Evolutionary conservation across 495 filamentous ascomycete species (phyloP).

Genomic region (Penicillium samsonianum): DNA sequence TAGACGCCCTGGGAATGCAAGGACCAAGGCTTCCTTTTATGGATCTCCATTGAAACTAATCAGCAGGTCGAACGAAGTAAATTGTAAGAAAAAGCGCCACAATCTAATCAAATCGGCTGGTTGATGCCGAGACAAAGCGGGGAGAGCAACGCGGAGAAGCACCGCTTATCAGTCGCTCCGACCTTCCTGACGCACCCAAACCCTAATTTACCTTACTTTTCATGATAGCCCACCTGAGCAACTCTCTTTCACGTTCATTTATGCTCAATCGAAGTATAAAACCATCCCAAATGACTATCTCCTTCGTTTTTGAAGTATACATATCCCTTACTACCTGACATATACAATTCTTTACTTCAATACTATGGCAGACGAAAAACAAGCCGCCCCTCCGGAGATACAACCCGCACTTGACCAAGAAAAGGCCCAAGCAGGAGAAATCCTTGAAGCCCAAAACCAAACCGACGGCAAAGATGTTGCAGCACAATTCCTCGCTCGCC

Average conservation of each 20-base stretch:
- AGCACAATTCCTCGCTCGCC: constrained; percentile 18
- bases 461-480: constrained; percentile 22
- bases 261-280: not conserved
- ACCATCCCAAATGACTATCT: not conserved
- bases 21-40: constrained; percentile 4
- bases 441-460: constrained; percentile 2
- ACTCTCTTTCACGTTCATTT: not conserved
- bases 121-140: not conserved
- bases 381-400: not conserved
- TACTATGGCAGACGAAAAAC: constrained; percentile 8
- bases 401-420: constrained; percentile 10
- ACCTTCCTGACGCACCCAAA: constrained; percentile 15
- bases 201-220: not conserved
- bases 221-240: not conserved
- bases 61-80: constrained; percentile 12
- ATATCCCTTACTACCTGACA: not conserved
- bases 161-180: constrained; percentile 17
- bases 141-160: constrained; percentile 10
- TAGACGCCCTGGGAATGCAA: constrained; percentile 17
- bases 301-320: not conserved
- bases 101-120: not conserved
- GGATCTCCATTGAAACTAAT: not conserved
- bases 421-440: constrained; percentile 14
- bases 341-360: not conserved
- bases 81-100: not conserved